phyloP scores from a whole-genome alignment of 2,329 filamentous ascomycete species.

The Paraphoma sp. region DNA sequence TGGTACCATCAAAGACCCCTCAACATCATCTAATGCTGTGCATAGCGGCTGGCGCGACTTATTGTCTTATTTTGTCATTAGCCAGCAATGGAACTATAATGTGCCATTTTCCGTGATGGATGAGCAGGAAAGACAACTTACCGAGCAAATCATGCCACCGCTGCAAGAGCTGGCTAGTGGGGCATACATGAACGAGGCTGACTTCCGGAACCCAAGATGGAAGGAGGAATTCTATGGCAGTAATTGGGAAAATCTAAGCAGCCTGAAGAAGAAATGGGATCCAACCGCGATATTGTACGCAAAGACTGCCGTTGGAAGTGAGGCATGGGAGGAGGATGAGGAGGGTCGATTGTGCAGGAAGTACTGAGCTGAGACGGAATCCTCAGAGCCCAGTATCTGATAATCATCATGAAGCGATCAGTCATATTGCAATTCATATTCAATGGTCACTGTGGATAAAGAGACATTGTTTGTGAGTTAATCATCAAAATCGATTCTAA shows the following conservation, averaged over 20 bases:
- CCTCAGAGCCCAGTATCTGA: too few relatives aligned
- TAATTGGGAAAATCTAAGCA: conserved; percentile 22
- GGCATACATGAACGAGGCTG: conserved; percentile 39
- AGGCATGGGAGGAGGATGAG: conserved; percentile 16
- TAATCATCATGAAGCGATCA: too few relatives aligned
- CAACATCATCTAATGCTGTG: conserved; percentile 15
- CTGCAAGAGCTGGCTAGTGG: conserved; percentile 27
- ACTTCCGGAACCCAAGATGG: conserved; percentile 33
- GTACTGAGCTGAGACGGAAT: too few relatives aligned
- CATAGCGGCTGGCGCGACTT: conserved; percentile 22
- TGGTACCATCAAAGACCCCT: not conserved
- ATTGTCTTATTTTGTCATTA: conserved; percentile 7
- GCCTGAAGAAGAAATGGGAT: conserved; percentile 33
- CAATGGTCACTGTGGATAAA: too few relatives aligned
- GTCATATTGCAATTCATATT: too few relatives aligned
- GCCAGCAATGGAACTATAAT: conserved; percentile 5
- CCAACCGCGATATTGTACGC: conserved; percentile 27
- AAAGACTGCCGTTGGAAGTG: conserved; percentile 27
- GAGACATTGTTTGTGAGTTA: too few relatives aligned
- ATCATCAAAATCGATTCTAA: too few relatives aligned
- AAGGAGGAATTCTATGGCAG: conserved; percentile 29
- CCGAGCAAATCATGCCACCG: conserved; percentile 29
- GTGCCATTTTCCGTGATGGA: conserved; percentile 17
- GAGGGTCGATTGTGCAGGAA: conserved; percentile 21
- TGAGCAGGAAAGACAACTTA: conserved; percentile 20